Evolutionary conservation across 768 basidiomycete species (phyloP).

Genomic region (Kondoa malvinella): DNA sequence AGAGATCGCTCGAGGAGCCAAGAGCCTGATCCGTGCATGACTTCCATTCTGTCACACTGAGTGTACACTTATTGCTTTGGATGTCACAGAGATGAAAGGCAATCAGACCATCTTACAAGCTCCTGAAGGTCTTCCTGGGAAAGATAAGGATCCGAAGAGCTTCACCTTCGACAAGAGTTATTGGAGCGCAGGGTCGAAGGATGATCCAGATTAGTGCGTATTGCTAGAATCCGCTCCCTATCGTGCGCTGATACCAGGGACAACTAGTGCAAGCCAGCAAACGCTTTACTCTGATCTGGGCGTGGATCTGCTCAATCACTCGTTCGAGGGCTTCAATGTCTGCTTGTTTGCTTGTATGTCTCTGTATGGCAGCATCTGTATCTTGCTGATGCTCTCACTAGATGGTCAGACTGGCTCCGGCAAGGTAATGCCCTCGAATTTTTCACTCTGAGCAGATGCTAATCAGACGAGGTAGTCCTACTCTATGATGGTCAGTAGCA

Average conservation of each 20-base stretch:
- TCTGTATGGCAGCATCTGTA: slow-evolving; percentile 1
- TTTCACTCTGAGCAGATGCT: no score
- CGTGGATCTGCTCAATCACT: slow-evolving; percentile 82
- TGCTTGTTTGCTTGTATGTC: slow-evolving; percentile 95
- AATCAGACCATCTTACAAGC: slow-evolving; percentile 9
- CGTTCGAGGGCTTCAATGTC: slow-evolving; percentile 90
- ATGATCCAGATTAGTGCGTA: slow-evolving; percentile 80
- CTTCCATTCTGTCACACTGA: background rate
- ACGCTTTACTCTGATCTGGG: slow-evolving; percentile 88
- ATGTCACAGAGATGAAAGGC: background rate
- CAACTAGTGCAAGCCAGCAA: slow-evolving; percentile 82
- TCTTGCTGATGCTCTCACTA: slow-evolving; percentile 15
- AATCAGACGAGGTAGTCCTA: no score
- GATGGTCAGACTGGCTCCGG: slow-evolving; percentile 30
- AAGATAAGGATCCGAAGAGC: slow-evolving; percentile 68
- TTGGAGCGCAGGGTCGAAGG: slow-evolving; percentile 68
- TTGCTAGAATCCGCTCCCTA: no score
- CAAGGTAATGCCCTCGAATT: no score
- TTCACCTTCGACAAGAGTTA: slow-evolving; percentile 97
- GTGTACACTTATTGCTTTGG: background rate
- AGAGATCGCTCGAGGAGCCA: slow-evolving; percentile 84
- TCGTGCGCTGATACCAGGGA: no score
- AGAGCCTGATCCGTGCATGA: slow-evolving; percentile 55
- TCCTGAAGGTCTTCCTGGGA: slow-evolving; percentile 28
- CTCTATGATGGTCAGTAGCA: no score